phyloP scores from a whole-genome alignment of 73 alveolate genomes.

The Halteria grandinella region DNA sequence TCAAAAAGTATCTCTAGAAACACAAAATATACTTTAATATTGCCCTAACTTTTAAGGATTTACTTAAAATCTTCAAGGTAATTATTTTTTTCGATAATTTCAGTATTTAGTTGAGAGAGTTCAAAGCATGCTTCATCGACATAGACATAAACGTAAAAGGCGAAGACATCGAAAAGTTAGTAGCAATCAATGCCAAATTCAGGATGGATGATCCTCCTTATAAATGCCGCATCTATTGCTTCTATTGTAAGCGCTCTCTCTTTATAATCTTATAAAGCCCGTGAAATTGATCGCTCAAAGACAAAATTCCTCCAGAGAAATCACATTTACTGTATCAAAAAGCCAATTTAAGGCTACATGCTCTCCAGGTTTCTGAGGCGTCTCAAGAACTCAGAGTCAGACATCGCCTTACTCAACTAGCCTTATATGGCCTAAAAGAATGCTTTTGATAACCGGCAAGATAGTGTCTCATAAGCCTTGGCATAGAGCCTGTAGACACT shows the following conservation, averaged over 20 bases:
- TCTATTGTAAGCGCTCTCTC: conserved; percentile 1
- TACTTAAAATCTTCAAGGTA: no score
- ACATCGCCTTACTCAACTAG: no score
- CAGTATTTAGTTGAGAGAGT: not conserved
- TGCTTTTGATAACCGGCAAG: no score
- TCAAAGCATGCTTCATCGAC: conserved; percentile 23
- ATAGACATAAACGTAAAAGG: conserved; percentile 1
- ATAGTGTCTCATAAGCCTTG: no score
- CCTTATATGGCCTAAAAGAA: no score
- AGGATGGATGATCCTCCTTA: not conserved
- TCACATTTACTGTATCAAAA: conserved; percentile 17
- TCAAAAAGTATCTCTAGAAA: conserved; percentile 34
- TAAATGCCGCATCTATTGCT: conserved; percentile 17
- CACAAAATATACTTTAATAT: conserved; percentile 2
- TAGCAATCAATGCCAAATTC: not conserved
- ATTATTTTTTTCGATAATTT: no score
- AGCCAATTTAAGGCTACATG: conserved; percentile 23
- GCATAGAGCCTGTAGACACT: no score
- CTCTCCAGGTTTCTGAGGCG: conserved; percentile 4
- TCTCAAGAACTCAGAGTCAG: not conserved
- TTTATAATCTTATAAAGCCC: conserved; percentile 6
- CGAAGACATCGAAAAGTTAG: conserved; percentile 17
- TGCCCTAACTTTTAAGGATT: not conserved
- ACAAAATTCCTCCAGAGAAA: not conserved
- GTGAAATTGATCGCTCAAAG: conserved; percentile 15